Evolutionary conservation across 345 rosid genomes (phyloP), one percentile per base, ranked within the genome.

Genomic region (Hirschfeldia incana): DNA sequence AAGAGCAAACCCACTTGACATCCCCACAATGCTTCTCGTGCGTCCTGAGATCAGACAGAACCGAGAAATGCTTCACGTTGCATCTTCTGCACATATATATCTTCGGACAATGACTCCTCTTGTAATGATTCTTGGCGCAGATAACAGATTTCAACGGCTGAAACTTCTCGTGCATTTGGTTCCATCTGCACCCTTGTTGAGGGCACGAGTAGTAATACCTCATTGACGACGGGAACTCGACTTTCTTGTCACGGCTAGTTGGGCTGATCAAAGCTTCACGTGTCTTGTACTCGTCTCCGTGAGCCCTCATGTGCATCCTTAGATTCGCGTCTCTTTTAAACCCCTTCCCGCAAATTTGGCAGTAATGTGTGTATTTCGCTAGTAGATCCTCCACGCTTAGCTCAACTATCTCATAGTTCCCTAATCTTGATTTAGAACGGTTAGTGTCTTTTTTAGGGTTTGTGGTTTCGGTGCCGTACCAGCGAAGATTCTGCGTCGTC

Each of bases 271-370:
- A 85, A n/a, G 98, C 92, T 6, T 88, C 88, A 1, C 67, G 86
- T 34, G 89, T 91, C 83, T 94, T 91, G 85, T 91, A 91, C 59
- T 88, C 92, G 34, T 94, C 96, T 1, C 98, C 96, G 6, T 94
- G 98, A 11, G 98, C 95, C 81, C 98, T 86, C 98, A 94, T 94
- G 75, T 94, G 98, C 98, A 94, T 94, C 85, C 98, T 88, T 69
- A 91, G 73, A 81, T 94, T 94, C 30, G 98, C 98, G 5, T 94
- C 97, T 34, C 97, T 82, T 81, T 91, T 94, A 85, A 91, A 94
- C 58, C 98, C 97, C 80, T 94, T 94, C 10, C 91, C 92, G 7
- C 97, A 94, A 49, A 94, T 84, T 60, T 85, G 88, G 73, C 98
- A 94, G 64, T 90, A 88, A 85, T 94, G 98, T 4, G 94, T 89